Base-by-base conservation (phyloP, 805 yeast genomes). In the Dipodascus geniculatus region DNA sequence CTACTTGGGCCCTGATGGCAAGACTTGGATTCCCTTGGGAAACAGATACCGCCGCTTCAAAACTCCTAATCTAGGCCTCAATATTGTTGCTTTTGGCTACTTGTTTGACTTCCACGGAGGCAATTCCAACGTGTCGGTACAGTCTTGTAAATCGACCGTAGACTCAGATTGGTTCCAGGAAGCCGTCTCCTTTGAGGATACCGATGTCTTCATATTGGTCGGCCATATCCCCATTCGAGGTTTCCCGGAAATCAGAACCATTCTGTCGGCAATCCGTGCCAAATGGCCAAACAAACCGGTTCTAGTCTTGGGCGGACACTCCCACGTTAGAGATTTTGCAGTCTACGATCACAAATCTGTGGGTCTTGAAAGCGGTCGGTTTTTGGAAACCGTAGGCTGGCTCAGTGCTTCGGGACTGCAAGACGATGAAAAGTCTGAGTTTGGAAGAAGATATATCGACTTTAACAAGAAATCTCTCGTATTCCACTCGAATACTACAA, bases 331-430 rank as follows among this genome's bases (percentile, higher is more conserved):
- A 57, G 98, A 91, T 67, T 91, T 84, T 66, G 76, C 79, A 4
- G 71, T 79, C 2, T 72, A 82, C 51, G 98, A 91, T 63, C 69
- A 72, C 1, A 71, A 69, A 50, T 77, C 90, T 22, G 80, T 86
- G 0, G 96, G 83, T 0, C 68, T 91, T n/a, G 96, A 91, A 69
- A 86, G 96, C 64, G 98, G 98, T 0, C 73, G 96, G 51, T 91
- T 86, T 65, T 80, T 95, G 63, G 98, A 91, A 65, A 91, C 98
- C 0, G 77, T 86, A n/a, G 98, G 98, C 0, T 91, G 89, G 76
- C 67, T 85, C 11, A 80, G 95, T 23, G 69, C 88, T 22, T 71
- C 75, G 56, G 65, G 48, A 49, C 55, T 33, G 22, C 54, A 47
- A 4, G 59, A 53, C 14, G 53, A 50, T 2, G 22, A 42, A n/a